Evolutionary conservation across 495 filamentous ascomycete genomes (phyloP), one percentile per base, ranked within the genome.

Genomic region (Hypomontagnella monticulosa): DNA sequence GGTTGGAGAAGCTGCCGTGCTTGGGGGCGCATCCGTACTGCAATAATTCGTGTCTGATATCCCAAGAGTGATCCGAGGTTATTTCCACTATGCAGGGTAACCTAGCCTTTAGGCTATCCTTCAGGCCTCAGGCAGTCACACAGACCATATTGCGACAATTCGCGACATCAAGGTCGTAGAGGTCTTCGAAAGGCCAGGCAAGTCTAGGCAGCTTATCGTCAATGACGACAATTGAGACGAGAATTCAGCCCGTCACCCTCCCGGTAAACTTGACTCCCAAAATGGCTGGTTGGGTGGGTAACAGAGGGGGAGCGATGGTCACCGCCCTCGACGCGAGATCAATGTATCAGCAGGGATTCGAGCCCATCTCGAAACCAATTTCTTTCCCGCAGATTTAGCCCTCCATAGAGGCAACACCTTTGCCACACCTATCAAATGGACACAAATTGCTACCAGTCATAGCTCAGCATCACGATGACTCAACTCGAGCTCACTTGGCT

Each of bases 71-170:
- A 56, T 33, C 61, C 40, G 40, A 40, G 41, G 48, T 48, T 37
- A 41, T 48, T 47, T 23, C 48, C n/a, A 51, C 49, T 7, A 62
- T 67, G 58, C 58, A 58, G 43, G 42, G 65, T 50, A 63, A 59
- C 65, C 53, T 44, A 57, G 55, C 15, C 18, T 63, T 62, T 62
- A 59, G 64, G 53, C 65, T 67, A 55, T 67, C 57, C 54, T 58
- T 56, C 43, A 59, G 65, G 54, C 65, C 49, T 50, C 38, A 34
- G 30, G 15, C 6, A 43, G 49, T 20, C 43, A 11, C 32, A 34
- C 7, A 11, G 36, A 36, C 46, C 18, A 58, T n/a, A n/a, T 49
- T 7, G 23, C 23, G 23, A 56, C 56, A 12, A 51, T 59, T 40
- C 16, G 52, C 37, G 33, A 51, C 9, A 51, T 10, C 40, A 58